These are phyloP conservation scores for Penicillium sp. DNA, from an alignment of 2,329 filamentous ascomycete species.

Conservation along the genomic window DNA sequence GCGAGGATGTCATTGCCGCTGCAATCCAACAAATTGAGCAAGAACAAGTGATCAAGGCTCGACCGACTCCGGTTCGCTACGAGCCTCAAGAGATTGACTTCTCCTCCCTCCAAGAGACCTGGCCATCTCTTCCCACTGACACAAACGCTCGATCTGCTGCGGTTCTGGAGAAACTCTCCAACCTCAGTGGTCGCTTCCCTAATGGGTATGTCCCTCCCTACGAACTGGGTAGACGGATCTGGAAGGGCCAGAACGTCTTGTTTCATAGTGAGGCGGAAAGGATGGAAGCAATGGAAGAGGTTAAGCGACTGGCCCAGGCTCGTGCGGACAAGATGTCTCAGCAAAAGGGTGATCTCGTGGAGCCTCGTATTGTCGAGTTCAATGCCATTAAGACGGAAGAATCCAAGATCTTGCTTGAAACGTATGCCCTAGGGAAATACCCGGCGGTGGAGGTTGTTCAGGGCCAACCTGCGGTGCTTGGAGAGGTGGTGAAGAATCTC, in stretches of 20 bases:
- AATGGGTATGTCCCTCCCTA: slow-evolving; percentile 37
- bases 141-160: slow-evolving; percentile 27
- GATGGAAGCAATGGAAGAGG: slow-evolving; percentile 33
- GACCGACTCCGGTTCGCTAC: slow-evolving; percentile 35
- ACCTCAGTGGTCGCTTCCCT: slow-evolving; percentile 34
- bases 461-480: slow-evolving; percentile 26
- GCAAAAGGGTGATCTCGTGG: slow-evolving; percentile 38
- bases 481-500: slow-evolving; percentile 36
- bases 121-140: slow-evolving; percentile 40
- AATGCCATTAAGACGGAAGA: slow-evolving; percentile 24
- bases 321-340: slow-evolving; percentile 37
- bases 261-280: slow-evolving; percentile 41
- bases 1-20: slow-evolving; percentile 20
- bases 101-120: slow-evolving; percentile 36
- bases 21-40: slow-evolving; percentile 31
- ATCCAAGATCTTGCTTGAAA: slow-evolving; percentile 30
- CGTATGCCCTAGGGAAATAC: slow-evolving; percentile 37
- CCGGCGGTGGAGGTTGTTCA: slow-evolving; percentile 19
- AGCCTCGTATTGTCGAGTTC: slow-evolving; percentile 34
- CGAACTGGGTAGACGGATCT: slow-evolving; percentile 38
- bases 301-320: slow-evolving; percentile 34
- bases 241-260: slow-evolving; percentile 38
- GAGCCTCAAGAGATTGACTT: slow-evolving; percentile 33
- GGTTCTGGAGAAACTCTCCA: slow-evolving; percentile 37
- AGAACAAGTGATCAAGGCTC: slow-evolving; percentile 31